Percentiles rank a stretch among this genome's conserved stretches.
Evolutionary conservation across 352 stramenopile genomes (phyloP).

Genomic region (Phytopythium montanum): DNA sequence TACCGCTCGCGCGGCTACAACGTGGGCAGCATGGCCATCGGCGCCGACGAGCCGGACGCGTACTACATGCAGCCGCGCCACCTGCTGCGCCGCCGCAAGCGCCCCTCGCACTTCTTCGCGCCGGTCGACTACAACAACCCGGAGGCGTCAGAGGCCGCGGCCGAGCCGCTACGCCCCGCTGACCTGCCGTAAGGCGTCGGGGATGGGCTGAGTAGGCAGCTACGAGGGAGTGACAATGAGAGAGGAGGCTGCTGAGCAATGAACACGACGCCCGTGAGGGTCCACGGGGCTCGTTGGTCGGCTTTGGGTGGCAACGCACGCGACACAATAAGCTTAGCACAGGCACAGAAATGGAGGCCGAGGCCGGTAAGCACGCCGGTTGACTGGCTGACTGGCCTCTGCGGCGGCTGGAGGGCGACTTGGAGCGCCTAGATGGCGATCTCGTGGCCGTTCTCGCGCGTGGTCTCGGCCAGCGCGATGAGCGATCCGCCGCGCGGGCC

Average conservation of each 20-base stretch:
- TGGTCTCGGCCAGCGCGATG: constrained; percentile 32
- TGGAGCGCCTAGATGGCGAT: constrained; percentile 16
- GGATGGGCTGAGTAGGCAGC: background rate
- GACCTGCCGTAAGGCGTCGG: constrained; percentile 52
- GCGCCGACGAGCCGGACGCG: constrained; percentile 63
- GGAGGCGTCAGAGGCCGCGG: constrained; percentile 30
- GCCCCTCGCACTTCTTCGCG: constrained; percentile 54
- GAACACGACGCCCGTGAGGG: background rate
- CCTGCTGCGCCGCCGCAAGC: constrained; percentile 65
- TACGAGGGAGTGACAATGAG: background rate
- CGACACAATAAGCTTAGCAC: constrained; percentile 6
- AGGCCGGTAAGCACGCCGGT: background rate
- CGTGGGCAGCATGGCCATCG: constrained; percentile 60
- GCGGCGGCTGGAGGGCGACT: no score
- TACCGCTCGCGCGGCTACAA: constrained; percentile 81
- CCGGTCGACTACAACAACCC: constrained; percentile 87
- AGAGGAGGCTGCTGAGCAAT: background rate
- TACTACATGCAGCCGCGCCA: constrained; percentile 83
- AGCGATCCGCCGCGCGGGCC: constrained; percentile 30
- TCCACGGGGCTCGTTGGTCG: background rate
- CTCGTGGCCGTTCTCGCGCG: constrained; percentile 15
- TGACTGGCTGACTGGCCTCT: no score
- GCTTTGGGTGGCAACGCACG: background rate
- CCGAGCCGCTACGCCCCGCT: constrained; percentile 46
- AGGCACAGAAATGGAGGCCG: background rate